Evolutionary conservation across 495 filamentous ascomycete species (phyloP), one percentile per base, ranked within the genome.

Genomic region (Pyrenula massariospora): DNA sequence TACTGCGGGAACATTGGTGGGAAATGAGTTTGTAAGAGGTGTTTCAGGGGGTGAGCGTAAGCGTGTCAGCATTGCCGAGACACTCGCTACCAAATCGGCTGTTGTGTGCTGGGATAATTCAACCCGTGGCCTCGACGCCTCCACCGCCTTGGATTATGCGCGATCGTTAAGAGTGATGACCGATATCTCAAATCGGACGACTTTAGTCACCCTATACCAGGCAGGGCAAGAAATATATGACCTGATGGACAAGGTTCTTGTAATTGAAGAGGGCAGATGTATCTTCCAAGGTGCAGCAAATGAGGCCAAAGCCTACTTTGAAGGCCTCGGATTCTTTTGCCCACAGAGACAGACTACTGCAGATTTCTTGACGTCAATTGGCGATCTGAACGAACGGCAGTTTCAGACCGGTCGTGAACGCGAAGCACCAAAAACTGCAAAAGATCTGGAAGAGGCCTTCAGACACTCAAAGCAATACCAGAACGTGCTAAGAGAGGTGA

Each of bases 171-270:
- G 88, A 12, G 84, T 89, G 59, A 89, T 93, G 81, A 92, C 90
- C 21, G 87, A 90, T 57, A 81, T 93, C 56, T 86, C 78, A 63
- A 80, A 89, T 62, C 81, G 84, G 12, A 93, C 89, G 3, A 91
- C 88, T 0, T 75, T 95, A 25, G 88, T 89, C 21, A 92, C 88
- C 1, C 72, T 93, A 1, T 93, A 93, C 69, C 88, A 93, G 64
- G 87, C 87, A 1, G 86, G 88, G 53, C 84, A 93, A 65, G 85
- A 81, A 31, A 91, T 91, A 60, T 92, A 89, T 65, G 78, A 91
- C 61, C 72, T 88, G 2, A 88, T 92, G 84, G 85, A 88, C 64
- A 88, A 87, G 63, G 84, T 88, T 0, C 60, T 85, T 54, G 77
- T 88, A 23, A 83, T 88, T 53, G 82, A 86, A 57, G 66, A 78